These are phyloP conservation scores for Fusarium avenaceum DNA, from an alignment of 2,329 filamentous ascomycete species.

Conservation along the genomic window DNA sequence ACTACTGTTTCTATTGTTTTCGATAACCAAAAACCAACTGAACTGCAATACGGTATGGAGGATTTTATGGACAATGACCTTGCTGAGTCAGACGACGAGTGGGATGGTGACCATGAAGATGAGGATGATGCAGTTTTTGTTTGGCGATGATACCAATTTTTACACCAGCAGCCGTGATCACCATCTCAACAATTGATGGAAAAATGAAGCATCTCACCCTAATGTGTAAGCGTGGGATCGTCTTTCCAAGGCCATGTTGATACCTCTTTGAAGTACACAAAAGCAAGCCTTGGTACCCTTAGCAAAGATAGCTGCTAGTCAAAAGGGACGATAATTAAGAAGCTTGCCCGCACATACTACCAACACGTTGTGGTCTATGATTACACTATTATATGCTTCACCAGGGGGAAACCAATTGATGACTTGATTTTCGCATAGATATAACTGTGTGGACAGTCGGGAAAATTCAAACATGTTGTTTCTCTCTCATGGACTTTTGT, in stretches of 20 bases:
- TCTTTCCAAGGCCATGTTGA: background rate
- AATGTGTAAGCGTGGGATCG: no score
- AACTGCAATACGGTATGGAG: constrained; percentile 76
- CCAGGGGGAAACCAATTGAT: background rate
- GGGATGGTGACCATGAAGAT: constrained; percentile 69
- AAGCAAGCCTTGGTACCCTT: background rate
- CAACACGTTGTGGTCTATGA: background rate
- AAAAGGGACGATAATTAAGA: background rate
- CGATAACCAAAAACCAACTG: constrained; percentile 80
- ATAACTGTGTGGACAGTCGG: constrained; percentile 17
- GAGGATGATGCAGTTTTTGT: constrained; percentile 56
- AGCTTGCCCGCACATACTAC: background rate
- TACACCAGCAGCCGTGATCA: background rate
- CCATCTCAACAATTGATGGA: background rate
- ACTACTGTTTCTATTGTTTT: constrained; percentile 78
- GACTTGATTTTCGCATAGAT: background rate
- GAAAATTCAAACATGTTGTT: constrained; percentile 46
- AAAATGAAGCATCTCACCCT: background rate
- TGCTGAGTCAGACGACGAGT: constrained; percentile 69
- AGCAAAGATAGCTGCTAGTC: background rate
- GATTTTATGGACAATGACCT: constrained; percentile 76
- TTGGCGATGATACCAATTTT: constrained; percentile 39
- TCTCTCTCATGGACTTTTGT: constrained; percentile 4
- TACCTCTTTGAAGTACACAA: background rate
- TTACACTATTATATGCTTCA: constrained; percentile 8